Conservation (phyloP, 148 eudicot species). For the Fallopia convolvulus region DNA sequence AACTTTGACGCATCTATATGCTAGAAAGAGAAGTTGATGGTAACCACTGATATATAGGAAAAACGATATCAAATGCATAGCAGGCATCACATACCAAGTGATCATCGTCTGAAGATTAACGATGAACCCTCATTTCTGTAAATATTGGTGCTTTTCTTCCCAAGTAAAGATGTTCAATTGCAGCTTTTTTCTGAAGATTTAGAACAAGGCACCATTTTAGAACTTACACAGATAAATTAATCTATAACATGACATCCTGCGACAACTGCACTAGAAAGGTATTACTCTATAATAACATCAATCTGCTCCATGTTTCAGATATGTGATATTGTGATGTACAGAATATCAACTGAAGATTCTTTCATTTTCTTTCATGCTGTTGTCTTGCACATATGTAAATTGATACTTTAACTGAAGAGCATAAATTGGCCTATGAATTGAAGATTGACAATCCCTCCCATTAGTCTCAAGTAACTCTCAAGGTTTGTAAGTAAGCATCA, state of each 20-base stretch:
- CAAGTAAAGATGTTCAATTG: conserved; percentile 65
- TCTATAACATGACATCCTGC: not conserved
- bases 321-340: not conserved
- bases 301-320: not conserved
- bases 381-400: not conserved
- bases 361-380: not conserved
- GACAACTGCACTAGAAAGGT: not conserved
- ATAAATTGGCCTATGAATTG: not conserved
- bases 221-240: not conserved
- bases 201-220: not conserved
- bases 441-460: not conserved
- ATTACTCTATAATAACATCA: not conserved
- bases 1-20: not conserved
- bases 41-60: not conserved
- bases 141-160: conserved; percentile 85
- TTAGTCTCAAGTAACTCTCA: not conserved
- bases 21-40: not conserved
- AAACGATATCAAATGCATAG: not conserved
- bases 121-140: conserved; percentile 83
- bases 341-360: not conserved
- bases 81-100: conserved; percentile 35
- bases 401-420: not conserved
- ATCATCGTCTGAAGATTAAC: conserved; percentile 62
- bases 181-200: conserved; percentile 36
- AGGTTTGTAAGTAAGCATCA: not conserved